phyloP scores from a whole-genome alignment of 192 early-diverging fungal genomes.

The Backusella australiensis region DNA sequence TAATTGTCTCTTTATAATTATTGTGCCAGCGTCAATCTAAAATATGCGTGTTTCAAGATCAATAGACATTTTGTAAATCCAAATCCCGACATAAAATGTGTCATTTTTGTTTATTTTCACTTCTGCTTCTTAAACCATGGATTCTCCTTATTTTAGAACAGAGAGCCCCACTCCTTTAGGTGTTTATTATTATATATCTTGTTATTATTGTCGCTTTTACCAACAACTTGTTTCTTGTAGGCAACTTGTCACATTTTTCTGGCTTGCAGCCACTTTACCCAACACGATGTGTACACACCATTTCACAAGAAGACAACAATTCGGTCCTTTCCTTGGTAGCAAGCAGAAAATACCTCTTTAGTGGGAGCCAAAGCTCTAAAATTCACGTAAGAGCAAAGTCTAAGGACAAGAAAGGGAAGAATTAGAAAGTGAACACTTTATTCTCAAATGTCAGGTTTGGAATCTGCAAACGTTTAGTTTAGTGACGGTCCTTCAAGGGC shows the following conservation, averaged over 20 bases:
- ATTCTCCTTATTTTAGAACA: conserved; percentile 8
- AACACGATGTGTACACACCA: conserved; percentile 43
- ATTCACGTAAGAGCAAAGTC: conserved; percentile 53
- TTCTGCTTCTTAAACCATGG: not conserved
- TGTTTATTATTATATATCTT: not conserved
- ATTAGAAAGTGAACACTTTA: not conserved
- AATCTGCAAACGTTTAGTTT: conserved; percentile 49
- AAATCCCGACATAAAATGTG: not conserved
- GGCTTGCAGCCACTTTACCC: conserved; percentile 12
- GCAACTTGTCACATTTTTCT: conserved; percentile 24
- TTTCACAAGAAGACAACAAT: conserved; percentile 49
- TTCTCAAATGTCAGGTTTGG: conserved; percentile 40
- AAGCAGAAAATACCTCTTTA: conserved; percentile 56
- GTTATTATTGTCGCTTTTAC: not conserved
- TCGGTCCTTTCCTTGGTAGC: conserved; percentile 66
- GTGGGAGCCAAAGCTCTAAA: conserved; percentile 62
- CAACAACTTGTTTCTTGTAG: not conserved
- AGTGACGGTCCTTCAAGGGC: conserved; percentile 45
- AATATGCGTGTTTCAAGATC: too few relatives aligned
- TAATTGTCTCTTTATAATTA: too few relatives aligned
- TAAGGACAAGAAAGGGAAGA: not conserved
- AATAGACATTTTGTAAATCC: too few relatives aligned
- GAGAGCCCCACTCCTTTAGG: conserved; percentile 13
- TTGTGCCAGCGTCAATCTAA: too few relatives aligned
- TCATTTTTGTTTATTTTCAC: not conserved